Evolutionary conservation across 768 basidiomycete genomes (phyloP).

Genomic region (Lepiota subincarnata): DNA sequence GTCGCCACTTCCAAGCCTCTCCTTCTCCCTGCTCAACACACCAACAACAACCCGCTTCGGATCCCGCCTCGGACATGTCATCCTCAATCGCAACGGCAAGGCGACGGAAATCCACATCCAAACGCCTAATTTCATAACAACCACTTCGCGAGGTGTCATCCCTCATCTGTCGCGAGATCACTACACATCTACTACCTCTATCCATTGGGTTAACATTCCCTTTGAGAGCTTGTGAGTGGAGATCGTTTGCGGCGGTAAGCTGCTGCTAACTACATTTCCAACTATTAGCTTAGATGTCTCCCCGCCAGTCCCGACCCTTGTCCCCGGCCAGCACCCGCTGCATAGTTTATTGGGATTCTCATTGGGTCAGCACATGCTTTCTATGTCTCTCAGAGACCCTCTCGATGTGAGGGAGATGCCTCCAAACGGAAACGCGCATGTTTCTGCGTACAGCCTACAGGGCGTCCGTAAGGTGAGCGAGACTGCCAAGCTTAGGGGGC

Average conservation of each 20-base stretch:
- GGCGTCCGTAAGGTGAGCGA: constrained; percentile 67
- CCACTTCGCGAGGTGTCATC: constrained; percentile 69
- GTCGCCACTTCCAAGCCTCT: background rate
- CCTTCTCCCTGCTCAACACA: constrained; percentile 14
- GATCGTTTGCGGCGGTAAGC: background rate
- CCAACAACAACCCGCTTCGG: constrained; percentile 24
- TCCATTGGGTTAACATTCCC: constrained; percentile 64
- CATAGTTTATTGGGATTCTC: constrained; percentile 63
- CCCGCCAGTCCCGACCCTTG: constrained; percentile 64
- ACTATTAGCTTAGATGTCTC: constrained; percentile 50
- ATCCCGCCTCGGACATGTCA: constrained; percentile 31
- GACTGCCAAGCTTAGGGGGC: background rate
- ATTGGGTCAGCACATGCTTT: constrained; percentile 44
- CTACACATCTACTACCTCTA: constrained; percentile 38
- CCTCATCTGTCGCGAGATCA: constrained; percentile 74
- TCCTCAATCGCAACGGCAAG: constrained; percentile 19
- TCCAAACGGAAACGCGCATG: constrained; percentile 56
- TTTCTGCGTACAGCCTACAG: constrained; percentile 56
- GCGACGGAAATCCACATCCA: constrained; percentile 31
- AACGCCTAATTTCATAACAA: constrained; percentile 60
- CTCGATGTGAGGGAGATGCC: constrained; percentile 65
- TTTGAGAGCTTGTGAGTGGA: constrained; percentile 78
- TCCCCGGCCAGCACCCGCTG: constrained; percentile 47
- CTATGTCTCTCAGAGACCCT: constrained; percentile 64
- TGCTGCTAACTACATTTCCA: background rate